These are phyloP conservation scores for Colletotrichum tamarilloi DNA, from an alignment of 2,329 filamentous ascomycete genomes.

Conservation along the genomic window DNA sequence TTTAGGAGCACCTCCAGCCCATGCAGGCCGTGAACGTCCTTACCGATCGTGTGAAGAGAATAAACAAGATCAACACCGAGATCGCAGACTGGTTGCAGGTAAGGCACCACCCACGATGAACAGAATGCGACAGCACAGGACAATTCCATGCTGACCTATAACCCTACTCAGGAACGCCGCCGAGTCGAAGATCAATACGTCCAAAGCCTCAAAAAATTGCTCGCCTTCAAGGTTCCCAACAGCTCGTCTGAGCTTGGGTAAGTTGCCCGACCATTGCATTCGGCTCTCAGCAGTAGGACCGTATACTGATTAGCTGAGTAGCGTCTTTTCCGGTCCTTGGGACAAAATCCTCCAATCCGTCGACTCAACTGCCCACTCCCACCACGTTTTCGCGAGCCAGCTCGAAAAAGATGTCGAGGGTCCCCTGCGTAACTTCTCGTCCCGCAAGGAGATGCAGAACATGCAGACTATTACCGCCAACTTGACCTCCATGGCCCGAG, in stretches of 20 bases:
- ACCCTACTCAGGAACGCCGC: slow-evolving; percentile 80
- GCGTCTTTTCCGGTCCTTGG: slow-evolving; percentile 92
- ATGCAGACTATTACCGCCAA: slow-evolving; percentile 87
- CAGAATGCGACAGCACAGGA: neutral
- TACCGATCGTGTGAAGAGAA: slow-evolving; percentile 88
- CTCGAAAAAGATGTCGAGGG: slow-evolving; percentile 91
- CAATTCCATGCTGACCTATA: slow-evolving; percentile 27
- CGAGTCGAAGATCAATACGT: slow-evolving; percentile 93
- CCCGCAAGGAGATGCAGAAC: slow-evolving; percentile 80
- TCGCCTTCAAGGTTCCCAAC: slow-evolving; percentile 79
- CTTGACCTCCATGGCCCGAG: slow-evolving; percentile 81
- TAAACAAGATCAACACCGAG: slow-evolving; percentile 86
- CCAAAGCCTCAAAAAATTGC: slow-evolving; percentile 82
- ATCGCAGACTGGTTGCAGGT: slow-evolving; percentile 98
- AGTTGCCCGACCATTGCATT: slow-evolving; percentile 43
- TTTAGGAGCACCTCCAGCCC: slow-evolving; percentile 84
- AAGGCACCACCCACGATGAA: slow-evolving; percentile 45
- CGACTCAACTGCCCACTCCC: slow-evolving; percentile 84
- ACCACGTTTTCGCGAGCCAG: slow-evolving; percentile 81
- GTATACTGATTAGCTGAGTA: slow-evolving; percentile 50
- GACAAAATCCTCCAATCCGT: slow-evolving; percentile 84
- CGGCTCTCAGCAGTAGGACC: neutral
- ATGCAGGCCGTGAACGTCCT: slow-evolving; percentile 83
- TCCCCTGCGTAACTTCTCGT: slow-evolving; percentile 81
- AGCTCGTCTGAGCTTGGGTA: slow-evolving; percentile 88